A percentile compares a stretch with the other conserved stretches of the same genome.
Evolutionary conservation across 75 land plant genomes (phyloP).

Genomic region (Sequoiadendron giganteum): DNA sequence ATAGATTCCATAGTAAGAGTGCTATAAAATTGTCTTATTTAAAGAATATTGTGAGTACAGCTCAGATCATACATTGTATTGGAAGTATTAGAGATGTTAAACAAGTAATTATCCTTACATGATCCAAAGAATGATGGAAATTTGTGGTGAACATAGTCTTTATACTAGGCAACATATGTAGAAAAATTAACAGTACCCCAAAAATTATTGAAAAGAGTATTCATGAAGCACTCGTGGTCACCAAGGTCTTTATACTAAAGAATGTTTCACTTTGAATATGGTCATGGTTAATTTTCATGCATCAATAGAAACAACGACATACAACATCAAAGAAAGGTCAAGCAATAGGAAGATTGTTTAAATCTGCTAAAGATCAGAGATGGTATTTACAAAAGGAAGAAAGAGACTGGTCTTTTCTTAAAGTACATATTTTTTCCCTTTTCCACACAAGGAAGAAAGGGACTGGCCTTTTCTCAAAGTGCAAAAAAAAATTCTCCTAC

Average conservation of each 20-base stretch:
- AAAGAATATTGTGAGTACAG: neutral
- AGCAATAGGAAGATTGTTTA: neutral
- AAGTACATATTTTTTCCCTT: too few relatives aligned
- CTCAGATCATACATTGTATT: neutral
- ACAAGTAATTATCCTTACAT: too few relatives aligned
- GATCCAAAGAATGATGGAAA: too few relatives aligned
- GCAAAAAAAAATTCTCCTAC: too few relatives aligned
- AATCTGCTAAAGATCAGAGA: neutral
- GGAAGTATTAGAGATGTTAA: neutral
- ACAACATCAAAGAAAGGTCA: neutral
- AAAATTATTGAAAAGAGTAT: too few relatives aligned
- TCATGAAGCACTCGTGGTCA: too few relatives aligned
- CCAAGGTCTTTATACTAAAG: too few relatives aligned
- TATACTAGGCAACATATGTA: too few relatives aligned
- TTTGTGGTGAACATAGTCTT: neutral
- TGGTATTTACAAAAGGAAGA: neutral
- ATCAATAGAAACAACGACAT: neutral
- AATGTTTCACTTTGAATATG: too few relatives aligned
- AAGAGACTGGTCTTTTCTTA: neutral
- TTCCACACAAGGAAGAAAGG: too few relatives aligned
- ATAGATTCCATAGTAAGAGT: neutral
- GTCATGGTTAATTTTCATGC: neutral
- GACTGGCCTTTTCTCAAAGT: too few relatives aligned
- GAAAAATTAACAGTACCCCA: too few relatives aligned
- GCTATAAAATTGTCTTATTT: neutral